These are phyloP conservation scores for Atalantia buxifolia DNA, from an alignment of 345 rosid species.

Conservation along the genomic window DNA sequence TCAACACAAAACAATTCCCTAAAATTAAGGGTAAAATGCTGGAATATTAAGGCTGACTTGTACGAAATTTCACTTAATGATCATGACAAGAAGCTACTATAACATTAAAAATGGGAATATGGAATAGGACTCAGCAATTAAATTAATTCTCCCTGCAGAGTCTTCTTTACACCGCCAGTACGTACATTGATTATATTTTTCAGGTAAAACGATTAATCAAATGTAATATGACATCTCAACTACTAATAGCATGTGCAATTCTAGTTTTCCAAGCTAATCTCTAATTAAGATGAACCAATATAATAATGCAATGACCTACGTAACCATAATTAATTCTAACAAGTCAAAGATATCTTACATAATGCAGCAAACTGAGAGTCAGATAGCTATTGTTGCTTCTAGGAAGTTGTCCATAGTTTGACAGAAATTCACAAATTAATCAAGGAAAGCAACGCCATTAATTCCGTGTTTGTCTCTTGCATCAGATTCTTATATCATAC, in stretches of 20 bases:
- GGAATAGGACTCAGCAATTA: neutral
- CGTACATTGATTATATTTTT: neutral
- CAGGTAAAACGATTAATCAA: neutral
- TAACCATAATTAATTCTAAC: neutral
- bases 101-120: neutral
- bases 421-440: neutral
- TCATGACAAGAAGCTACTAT: slow-evolving; percentile 1
- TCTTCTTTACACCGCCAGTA: neutral
- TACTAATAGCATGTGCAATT: slow-evolving; percentile 24
- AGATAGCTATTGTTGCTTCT: slow-evolving; percentile 17
- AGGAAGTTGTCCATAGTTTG: slow-evolving; percentile 11
- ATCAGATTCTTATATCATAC: neutral
- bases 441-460: slow-evolving; percentile 12
- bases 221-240: slow-evolving; percentile 18
- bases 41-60: slow-evolving; percentile 6
- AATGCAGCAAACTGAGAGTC: neutral
- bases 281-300: neutral
- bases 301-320: neutral
- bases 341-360: slow-evolving; percentile 20
- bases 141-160: neutral
- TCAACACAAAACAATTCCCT: slow-evolving; percentile 20
- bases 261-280: slow-evolving; percentile 6
- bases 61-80: neutral
- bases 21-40: neutral
- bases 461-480: slow-evolving; percentile 12